Percentiles rank a stretch among this genome's conserved stretches.
Evolutionary conservation across 768 basidiomycete species (phyloP).

Genomic region (Boletus patriciae): DNA sequence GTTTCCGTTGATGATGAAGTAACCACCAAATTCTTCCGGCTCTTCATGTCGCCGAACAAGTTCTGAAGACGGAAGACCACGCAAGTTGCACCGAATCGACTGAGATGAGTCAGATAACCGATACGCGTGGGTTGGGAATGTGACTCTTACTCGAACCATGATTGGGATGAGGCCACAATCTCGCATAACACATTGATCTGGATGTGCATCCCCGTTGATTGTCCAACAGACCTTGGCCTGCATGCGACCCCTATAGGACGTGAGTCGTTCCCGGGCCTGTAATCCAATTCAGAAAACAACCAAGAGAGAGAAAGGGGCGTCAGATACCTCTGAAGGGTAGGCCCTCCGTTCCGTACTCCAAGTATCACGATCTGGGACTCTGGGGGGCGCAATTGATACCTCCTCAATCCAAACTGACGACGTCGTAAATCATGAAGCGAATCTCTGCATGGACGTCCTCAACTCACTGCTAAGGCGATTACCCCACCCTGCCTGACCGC

Average conservation of each 20-base stretch:
- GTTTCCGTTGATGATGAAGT: conserved; percentile 98
- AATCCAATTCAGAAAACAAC: conserved; percentile 9
- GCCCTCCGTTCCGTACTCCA: conserved; percentile 71
- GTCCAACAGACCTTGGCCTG: conserved; percentile 84
- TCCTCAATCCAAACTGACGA: conserved; percentile 87
- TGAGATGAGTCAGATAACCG: conserved; percentile 30
- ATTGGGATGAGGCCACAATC: conserved; percentile 94
- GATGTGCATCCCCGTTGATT: conserved; percentile 62
- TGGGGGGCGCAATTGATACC: conserved; percentile 78
- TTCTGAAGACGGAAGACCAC: conserved; percentile 77
- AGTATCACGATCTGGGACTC: conserved; percentile 82
- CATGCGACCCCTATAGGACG: conserved; percentile 91
- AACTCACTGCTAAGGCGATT: conserved; percentile 82
- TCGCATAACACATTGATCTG: conserved; percentile 62
- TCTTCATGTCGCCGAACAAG: conserved; percentile 93
- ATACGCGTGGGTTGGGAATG: not conserved
- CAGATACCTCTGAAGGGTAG: conserved; percentile 83
- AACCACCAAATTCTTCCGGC: conserved; percentile 97
- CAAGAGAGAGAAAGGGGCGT: not conserved
- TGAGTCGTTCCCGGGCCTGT: conserved; percentile 89
- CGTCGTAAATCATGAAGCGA: conserved; percentile 5
- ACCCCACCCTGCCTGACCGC: conserved; percentile 63
- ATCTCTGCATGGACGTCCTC: conserved; percentile 4
- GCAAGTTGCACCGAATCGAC: conserved; percentile 93
- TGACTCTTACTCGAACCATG: conserved; percentile 85